Percentiles rank a stretch among this genome's conserved stretches.
phyloP scores from a whole-genome alignment of 352 stramenopile genomes.

The Aphanomyces euteiches region DNA sequence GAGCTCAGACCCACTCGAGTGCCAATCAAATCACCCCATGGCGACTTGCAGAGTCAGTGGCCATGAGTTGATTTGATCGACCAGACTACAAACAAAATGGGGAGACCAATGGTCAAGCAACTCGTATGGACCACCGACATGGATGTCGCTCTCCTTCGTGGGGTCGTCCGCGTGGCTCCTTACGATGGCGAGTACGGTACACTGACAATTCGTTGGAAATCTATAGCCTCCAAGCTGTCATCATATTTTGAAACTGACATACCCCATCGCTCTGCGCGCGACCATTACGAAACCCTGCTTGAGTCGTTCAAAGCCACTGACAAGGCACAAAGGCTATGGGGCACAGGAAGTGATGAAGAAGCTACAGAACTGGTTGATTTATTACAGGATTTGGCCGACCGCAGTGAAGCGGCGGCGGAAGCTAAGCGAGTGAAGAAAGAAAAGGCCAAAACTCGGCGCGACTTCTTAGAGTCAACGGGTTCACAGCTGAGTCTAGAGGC shows the following conservation, averaged over 20 bases:
- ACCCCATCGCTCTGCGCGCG: neutral
- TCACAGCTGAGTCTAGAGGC: neutral
- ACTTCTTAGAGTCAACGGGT: neutral
- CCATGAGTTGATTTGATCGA: no score
- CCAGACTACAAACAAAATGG: no score
- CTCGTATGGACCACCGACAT: neutral
- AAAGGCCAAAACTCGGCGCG: neutral
- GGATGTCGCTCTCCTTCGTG: neutral
- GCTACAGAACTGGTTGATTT: neutral
- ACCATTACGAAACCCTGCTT: conserved; percentile 1
- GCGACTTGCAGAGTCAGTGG: no score
- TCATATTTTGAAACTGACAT: neutral
- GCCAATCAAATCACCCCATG: no score
- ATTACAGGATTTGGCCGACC: neutral
- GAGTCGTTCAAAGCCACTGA: conserved; percentile 1
- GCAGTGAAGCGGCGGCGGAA: neutral
- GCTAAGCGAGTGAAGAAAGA: neutral
- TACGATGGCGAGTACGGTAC: neutral
- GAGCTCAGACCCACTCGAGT: no score
- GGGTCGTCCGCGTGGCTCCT: neutral
- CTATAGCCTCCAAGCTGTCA: neutral
- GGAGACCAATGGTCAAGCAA: no score
- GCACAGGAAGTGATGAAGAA: neutral
- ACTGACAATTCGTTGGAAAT: conserved; percentile 1
- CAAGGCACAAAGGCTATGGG: neutral